These are phyloP conservation scores for Dillenia turbinata DNA, from an alignment of 164 flowering plant genomes.

Conservation along the genomic window DNA sequence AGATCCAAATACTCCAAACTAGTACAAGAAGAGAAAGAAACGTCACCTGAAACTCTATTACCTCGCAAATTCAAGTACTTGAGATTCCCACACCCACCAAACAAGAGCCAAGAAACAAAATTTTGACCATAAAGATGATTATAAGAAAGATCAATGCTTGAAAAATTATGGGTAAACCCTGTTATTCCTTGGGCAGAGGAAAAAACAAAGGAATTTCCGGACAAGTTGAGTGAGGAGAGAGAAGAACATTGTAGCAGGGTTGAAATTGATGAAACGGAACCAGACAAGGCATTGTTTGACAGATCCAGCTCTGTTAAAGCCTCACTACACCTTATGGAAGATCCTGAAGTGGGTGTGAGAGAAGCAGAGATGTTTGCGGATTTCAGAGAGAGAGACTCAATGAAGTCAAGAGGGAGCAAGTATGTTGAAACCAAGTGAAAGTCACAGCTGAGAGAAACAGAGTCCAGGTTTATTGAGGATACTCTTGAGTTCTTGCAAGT, in stretches of 20 bases:
- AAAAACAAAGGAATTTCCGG: conserved; percentile 42
- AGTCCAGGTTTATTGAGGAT: conserved; percentile 50
- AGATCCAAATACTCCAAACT: conserved; percentile 49
- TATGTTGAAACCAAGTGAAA: conserved; percentile 34
- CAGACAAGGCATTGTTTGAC: conserved; percentile 48
- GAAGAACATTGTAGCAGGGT: conserved; percentile 38
- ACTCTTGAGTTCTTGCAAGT: conserved; percentile 45
- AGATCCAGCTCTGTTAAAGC: conserved; percentile 54
- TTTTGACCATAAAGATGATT: conserved; percentile 45
- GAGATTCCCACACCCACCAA: conserved; percentile 46
- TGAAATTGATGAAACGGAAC: conserved; percentile 41
- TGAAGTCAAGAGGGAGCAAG: conserved; percentile 34
- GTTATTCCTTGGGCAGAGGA: conserved; percentile 7
- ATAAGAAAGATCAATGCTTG: conserved; percentile 60
- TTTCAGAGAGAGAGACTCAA: conserved; percentile 38
- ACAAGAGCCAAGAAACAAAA: conserved; percentile 39
- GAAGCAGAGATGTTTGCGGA: conserved; percentile 45
- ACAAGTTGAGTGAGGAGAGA: conserved; percentile 52
- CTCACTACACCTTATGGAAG: conserved; percentile 27
- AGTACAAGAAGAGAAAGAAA: conserved; percentile 32
- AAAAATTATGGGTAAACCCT: conserved; percentile 25
- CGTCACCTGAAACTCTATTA: conserved; percentile 43
- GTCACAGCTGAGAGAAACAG: conserved; percentile 23
- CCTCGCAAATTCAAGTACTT: conserved; percentile 39
- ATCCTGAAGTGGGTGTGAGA: conserved; percentile 25